Conservation (phyloP, 345 rosid species). For the Brassica nigra region DNA sequence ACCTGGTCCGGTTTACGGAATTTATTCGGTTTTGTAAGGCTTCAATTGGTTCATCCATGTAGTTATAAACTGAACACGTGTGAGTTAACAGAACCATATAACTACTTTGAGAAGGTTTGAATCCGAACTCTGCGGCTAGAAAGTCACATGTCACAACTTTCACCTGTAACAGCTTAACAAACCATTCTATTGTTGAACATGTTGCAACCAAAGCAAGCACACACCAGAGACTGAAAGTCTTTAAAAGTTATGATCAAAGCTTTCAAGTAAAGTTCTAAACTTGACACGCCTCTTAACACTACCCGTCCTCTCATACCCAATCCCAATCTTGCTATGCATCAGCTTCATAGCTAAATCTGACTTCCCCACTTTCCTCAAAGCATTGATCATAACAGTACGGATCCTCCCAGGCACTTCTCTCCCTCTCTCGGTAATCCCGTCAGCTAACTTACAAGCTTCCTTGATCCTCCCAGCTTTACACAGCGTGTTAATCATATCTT, state of each 20-base stretch:
- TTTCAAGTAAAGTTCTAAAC: slow-evolving; percentile 61
- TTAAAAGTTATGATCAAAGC: slow-evolving; percentile 2
- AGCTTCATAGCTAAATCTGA: slow-evolving; percentile 77
- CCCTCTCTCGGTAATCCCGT: slow-evolving; percentile 82
- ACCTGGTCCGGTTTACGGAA: slow-evolving; percentile 3
- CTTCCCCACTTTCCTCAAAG: slow-evolving; percentile 84
- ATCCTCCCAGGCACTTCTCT: slow-evolving; percentile 80
- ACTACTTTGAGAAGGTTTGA: not conserved
- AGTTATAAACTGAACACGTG: slow-evolving; percentile 5
- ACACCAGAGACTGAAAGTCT: not conserved
- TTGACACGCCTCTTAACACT: slow-evolving; percentile 73
- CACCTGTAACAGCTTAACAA: slow-evolving; percentile 24
- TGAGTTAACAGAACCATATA: not conserved
- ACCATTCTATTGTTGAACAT: slow-evolving; percentile 12
- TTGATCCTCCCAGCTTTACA: slow-evolving; percentile 77
- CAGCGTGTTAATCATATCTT: slow-evolving; percentile 71
- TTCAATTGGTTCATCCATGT: not conserved
- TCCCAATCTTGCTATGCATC: slow-evolving; percentile 88
- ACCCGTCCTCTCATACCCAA: slow-evolving; percentile 80
- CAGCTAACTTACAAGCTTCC: slow-evolving; percentile 88
- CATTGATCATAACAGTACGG: slow-evolving; percentile 73
- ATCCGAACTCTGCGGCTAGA: slow-evolving; percentile 24
- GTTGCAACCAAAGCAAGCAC: not conserved
- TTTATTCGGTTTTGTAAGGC: too few relatives aligned
- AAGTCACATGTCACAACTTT: slow-evolving; percentile 23